Evolutionary conservation across 306 rosid genomes (phyloP), one percentile per base, ranked within the genome.

Genomic region (Lithocarpus polystachyus): DNA sequence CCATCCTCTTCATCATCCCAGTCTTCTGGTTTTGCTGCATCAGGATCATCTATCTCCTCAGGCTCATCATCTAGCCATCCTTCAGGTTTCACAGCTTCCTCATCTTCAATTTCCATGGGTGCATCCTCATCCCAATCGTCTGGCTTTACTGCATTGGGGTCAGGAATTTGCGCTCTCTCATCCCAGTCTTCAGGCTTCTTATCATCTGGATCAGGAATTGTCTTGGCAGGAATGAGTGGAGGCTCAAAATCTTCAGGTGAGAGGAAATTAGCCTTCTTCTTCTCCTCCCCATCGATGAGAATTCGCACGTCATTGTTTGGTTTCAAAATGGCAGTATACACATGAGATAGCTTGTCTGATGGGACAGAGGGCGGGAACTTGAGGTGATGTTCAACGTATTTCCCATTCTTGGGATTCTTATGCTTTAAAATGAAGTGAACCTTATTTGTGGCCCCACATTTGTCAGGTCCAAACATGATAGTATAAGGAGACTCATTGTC

Each of bases 111-210:
- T 86, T 95, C 97, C 84, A 90, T 55, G 43, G 99, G 95, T 29
- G 99, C 97, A 70, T 91, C 97, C 89, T 95, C 98, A 37, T 95
- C 99, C 99, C 99, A 95, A 35, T 95, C 99, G 57, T 92, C 99
- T 73, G 99, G 99, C 82, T 95, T 95, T 7, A 86, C 92, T 10
- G 98, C 98, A 84, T 37, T 62, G 12, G 94, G 87, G 77, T 95
- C 99, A 0, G 96, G 94, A 78, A 95, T 95, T 77, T 91, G 91
- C 6, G 88, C 93, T 79, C 97, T 84, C 86, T 95, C 99, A n/a
- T 95, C 99, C 99, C 99, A 95, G 73, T 95, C 99, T 88, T 92
- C 97, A 3, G 99, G 99, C 83, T 95, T 95, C 84, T 80, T 89
- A 79, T 95, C 99, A n/a, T 92, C 94, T 14, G 99, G 98, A 73